These are phyloP conservation scores for Coprinopsis strossmayeri DNA, from an alignment of 768 basidiomycete species.

Conservation along the genomic window DNA sequence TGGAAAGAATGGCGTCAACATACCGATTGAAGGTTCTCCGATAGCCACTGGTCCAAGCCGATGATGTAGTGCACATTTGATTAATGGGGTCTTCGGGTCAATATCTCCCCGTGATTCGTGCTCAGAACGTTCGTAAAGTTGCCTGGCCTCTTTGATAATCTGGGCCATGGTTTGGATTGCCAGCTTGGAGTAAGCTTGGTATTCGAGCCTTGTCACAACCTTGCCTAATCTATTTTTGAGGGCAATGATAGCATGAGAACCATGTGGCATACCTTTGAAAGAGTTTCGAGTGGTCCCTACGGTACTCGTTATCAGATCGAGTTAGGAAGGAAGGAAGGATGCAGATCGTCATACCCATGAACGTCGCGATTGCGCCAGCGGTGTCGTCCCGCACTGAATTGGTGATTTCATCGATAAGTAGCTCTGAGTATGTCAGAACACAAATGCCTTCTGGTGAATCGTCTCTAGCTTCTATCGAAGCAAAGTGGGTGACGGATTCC, in stretches of 20 bases:
- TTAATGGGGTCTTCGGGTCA: conserved; percentile 28
- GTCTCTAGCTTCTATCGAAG: conserved; percentile 38
- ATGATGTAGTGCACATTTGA: conserved; percentile 65
- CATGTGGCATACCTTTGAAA: conserved; percentile 57
- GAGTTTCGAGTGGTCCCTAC: conserved; percentile 73
- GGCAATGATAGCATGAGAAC: not conserved
- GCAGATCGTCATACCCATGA: conserved; percentile 47
- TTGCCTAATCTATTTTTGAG: conserved; percentile 52
- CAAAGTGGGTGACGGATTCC: conserved; percentile 16
- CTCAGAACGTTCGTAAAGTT: conserved; percentile 35
- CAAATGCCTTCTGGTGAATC: conserved; percentile 43
- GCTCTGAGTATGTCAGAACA: conserved; percentile 49
- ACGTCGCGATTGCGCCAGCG: conserved; percentile 69
- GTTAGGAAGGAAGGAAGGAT: not conserved
- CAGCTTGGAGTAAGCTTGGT: conserved; percentile 77
- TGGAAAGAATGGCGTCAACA: conserved; percentile 2
- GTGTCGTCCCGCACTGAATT: conserved; percentile 52
- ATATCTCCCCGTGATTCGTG: conserved; percentile 26
- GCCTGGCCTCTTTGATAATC: conserved; percentile 45
- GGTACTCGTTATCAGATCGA: not conserved
- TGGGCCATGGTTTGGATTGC: conserved; percentile 71
- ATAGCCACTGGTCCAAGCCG: conserved; percentile 73
- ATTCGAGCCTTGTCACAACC: conserved; percentile 65
- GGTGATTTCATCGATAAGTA: conserved; percentile 56
- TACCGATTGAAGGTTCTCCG: conserved; percentile 69